These are phyloP conservation scores for Hericium rajendrae DNA, from an alignment of 768 basidiomycete species.

Conservation along the genomic window DNA sequence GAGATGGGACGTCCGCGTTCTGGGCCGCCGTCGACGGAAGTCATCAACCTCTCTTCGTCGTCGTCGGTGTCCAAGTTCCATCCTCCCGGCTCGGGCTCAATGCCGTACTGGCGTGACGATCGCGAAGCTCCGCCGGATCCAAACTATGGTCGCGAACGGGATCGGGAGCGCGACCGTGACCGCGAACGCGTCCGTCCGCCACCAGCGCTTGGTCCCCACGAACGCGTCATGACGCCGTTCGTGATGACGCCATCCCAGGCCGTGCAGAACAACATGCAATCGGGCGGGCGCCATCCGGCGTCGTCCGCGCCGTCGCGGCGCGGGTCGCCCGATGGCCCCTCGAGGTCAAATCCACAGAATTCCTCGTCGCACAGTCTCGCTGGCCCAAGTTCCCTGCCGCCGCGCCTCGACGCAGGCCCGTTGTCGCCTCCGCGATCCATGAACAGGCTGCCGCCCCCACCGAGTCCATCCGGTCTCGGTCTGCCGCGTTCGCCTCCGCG, in stretches of 20 bases:
- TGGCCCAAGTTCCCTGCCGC: not conserved
- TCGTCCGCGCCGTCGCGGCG: conserved; percentile 5
- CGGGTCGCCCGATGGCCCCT: conserved; percentile 6
- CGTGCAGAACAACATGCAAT: not conserved
- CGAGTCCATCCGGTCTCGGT: not conserved
- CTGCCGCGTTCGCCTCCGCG: not conserved
- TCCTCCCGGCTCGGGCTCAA: not conserved
- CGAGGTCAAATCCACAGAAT: not conserved
- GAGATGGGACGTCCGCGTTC: not conserved
- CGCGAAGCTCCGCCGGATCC: conserved; percentile 12
- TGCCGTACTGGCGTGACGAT: conserved; percentile 3
- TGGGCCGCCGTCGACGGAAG: conserved; percentile 6
- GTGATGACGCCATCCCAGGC: conserved; percentile 16
- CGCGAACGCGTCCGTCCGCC: conserved; percentile 13
- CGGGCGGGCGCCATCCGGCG: not conserved
- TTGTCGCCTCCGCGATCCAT: not conserved
- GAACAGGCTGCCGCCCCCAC: not conserved
- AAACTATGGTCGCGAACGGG: conserved; percentile 12
- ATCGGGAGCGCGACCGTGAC: conserved; percentile 19
- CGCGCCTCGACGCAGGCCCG: not conserved
- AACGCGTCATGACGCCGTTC: conserved; percentile 22
- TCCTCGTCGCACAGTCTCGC: not conserved
- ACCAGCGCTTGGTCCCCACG: conserved; percentile 17
- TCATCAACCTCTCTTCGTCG: conserved; percentile 8
- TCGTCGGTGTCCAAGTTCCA: not conserved